phyloP scores from a whole-genome alignment of 768 basidiomycete genomes.

The Trametes meyenii region DNA sequence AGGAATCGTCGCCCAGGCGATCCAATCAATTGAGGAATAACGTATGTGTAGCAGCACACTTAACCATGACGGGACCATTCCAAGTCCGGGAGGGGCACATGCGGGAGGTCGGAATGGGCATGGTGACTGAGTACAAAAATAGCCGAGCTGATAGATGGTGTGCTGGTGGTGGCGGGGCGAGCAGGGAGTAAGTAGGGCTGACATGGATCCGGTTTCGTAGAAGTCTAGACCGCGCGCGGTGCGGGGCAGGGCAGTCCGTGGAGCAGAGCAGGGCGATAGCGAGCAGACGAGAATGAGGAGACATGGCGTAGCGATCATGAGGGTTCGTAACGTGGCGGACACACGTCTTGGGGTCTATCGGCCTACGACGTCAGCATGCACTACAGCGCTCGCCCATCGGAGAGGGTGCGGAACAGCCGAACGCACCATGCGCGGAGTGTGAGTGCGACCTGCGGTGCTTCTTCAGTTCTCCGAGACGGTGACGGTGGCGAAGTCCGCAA shows the following conservation, averaged over 20 bases:
- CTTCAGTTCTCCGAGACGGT: conserved; percentile 10
- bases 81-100: not conserved
- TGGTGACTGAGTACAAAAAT: too few relatives aligned
- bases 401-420: not conserved
- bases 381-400: not conserved
- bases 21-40: not conserved
- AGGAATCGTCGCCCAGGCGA: not conserved
- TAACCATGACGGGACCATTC: not conserved
- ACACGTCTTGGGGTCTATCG: not conserved
- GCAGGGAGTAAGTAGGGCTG: too few relatives aligned
- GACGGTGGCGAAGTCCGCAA: conserved; percentile 19
- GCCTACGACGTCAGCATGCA: not conserved
- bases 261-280: conserved; percentile 14
- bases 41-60: not conserved
- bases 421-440: not conserved
- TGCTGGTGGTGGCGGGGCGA: too few relatives aligned
- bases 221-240: not conserved
- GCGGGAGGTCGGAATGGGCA: too few relatives aligned
- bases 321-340: not conserved
- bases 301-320: conserved; percentile 8
- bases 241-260: not conserved
- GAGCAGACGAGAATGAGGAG: not conserved
- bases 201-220: not conserved
- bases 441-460: not conserved
- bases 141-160: too few relatives aligned